Conservation (phyloP, 148 eudicot genomes). For the Beta vulgaris region DNA sequence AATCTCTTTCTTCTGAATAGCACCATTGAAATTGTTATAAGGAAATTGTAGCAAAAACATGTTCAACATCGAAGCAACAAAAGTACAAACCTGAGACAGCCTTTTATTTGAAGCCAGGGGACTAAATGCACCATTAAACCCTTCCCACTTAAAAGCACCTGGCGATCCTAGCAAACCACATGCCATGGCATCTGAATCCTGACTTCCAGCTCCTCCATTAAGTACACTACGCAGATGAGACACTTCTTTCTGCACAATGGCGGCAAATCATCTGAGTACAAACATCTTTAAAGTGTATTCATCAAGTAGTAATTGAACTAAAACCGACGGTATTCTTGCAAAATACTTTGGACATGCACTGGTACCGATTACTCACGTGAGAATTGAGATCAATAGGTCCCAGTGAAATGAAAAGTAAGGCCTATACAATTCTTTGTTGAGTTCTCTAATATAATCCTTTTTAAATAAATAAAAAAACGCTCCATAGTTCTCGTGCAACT, state of each 20-base stretch:
- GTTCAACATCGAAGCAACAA: slow-evolving; percentile 14
- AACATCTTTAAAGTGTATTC: not conserved
- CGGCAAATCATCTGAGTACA: slow-evolving; percentile 11
- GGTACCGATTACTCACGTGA: not conserved
- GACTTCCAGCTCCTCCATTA: slow-evolving; percentile 64
- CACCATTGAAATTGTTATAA: not conserved
- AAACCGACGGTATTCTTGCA: not conserved
- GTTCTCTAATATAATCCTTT: not conserved
- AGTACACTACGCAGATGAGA: slow-evolving; percentile 66
- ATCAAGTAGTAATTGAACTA: not conserved
- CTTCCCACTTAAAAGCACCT: slow-evolving; percentile 90
- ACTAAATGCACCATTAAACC: slow-evolving; percentile 58
- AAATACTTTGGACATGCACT: not conserved
- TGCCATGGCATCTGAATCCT: slow-evolving; percentile 52
- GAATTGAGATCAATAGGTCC: not conserved
- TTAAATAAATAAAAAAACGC: not conserved
- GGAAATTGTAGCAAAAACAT: slow-evolving; percentile 5
- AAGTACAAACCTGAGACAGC: slow-evolving; percentile 58
- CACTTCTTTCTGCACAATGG: slow-evolving; percentile 71
- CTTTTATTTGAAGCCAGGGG: slow-evolving; percentile 68
- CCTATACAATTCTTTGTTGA: not conserved
- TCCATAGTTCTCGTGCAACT: not conserved
- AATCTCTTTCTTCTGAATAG: slow-evolving; percentile 73
- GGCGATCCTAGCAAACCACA: slow-evolving; percentile 77
- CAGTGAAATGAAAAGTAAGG: too few species aligned